Evolutionary conservation across 2,329 filamentous ascomycete species (phyloP), one percentile per base, ranked within the genome.

Genomic region (Saccharata proteae): DNA sequence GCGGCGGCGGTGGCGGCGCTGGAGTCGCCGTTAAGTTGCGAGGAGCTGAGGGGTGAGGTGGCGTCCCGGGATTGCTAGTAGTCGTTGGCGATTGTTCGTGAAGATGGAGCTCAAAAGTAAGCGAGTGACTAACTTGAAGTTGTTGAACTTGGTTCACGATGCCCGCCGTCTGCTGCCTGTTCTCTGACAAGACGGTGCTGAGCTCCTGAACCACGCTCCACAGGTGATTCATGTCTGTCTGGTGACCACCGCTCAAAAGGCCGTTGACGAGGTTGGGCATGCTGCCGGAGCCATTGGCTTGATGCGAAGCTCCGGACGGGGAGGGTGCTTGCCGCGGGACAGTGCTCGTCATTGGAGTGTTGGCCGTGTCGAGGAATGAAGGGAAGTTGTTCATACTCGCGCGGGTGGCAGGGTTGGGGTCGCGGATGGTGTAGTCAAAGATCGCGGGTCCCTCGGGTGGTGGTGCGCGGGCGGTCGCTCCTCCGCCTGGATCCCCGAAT

Each of bases 221-320:
- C 15, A 59, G 45, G 36, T 57, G 48, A 35, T 58, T 59, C 54
- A 59, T 57, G 33, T 59, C 56, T 10, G 52, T 57, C 41, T 59
- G 55, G 30, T 57, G 55, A 26, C 56, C 55, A 5, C 54, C 52
- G 16, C 45, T 49, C 7, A 52, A 51, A 25, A 57, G 41, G 13
- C 53, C 53, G 33, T 57, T 57, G 23, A 56, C 51, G 43, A 56
- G 47, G 26, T 35, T 35, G 6, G 52, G 53, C 21, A 57, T 48
- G 37, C 49, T 46, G 29, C 48, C 46, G 32, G 51, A 51, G 22
- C 50, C 49, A 38, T 53, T 53, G 16, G 42, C 31, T 32, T 50
- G 49, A n/a, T 43, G 42, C 15, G 30, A 33, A 16, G 24, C 34
- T 22, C 17, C 28, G 8, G 44, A 50, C 6, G 54, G 51, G 2